A percentile compares a stretch with the other conserved stretches of the same genome.
Conservation (phyloP, 2,329 filamentous ascomycete genomes). For the Fusarium incarnatum region DNA sequence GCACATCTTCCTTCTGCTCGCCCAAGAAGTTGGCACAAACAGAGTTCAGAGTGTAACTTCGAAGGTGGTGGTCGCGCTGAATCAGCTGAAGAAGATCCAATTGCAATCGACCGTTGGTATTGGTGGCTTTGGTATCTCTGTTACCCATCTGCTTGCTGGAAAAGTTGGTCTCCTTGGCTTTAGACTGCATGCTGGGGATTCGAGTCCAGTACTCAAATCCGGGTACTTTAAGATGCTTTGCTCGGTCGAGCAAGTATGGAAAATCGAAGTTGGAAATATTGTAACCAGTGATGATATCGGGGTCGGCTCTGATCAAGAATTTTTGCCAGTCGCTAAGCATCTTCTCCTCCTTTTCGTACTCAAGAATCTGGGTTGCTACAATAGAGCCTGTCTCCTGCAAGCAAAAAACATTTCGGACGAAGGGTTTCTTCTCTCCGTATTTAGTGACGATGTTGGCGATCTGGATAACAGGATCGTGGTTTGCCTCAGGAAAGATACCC, state of each 20-base stretch:
- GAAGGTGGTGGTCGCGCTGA: constrained; percentile 91
- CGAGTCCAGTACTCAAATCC: constrained; percentile 91
- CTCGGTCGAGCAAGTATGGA: constrained; percentile 90
- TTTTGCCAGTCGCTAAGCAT: constrained; percentile 95
- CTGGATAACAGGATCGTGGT: constrained; percentile 94
- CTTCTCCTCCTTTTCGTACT: constrained; percentile 82
- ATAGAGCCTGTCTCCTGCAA: constrained; percentile 92
- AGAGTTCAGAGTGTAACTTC: constrained; percentile 97
- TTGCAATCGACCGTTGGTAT: constrained; percentile 93
- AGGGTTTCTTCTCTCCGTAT: constrained; percentile 95
- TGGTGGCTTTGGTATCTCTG: constrained; percentile 92
- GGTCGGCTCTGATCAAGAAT: constrained; percentile 90
- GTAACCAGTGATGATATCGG: constrained; percentile 98
- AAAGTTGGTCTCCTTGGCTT: constrained; percentile 83
- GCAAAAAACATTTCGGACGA: constrained; percentile 96
- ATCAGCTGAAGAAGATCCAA: constrained; percentile 94
- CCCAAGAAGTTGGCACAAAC: constrained; percentile 94
- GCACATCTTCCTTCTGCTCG: constrained; percentile 98
- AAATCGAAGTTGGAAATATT: constrained; percentile 99
- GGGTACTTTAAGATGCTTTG: constrained; percentile 81
- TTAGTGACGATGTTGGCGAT: constrained; percentile 96
- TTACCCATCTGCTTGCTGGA: constrained; percentile 99
- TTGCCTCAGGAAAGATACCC: constrained; percentile 94
- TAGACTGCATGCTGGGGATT: constrained; percentile 76
- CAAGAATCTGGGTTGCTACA: constrained; percentile 91